These are phyloP conservation scores for Acaromyces ingoldii DNA, from an alignment of 1,284 basidiomycete species.

Conservation along the genomic window DNA sequence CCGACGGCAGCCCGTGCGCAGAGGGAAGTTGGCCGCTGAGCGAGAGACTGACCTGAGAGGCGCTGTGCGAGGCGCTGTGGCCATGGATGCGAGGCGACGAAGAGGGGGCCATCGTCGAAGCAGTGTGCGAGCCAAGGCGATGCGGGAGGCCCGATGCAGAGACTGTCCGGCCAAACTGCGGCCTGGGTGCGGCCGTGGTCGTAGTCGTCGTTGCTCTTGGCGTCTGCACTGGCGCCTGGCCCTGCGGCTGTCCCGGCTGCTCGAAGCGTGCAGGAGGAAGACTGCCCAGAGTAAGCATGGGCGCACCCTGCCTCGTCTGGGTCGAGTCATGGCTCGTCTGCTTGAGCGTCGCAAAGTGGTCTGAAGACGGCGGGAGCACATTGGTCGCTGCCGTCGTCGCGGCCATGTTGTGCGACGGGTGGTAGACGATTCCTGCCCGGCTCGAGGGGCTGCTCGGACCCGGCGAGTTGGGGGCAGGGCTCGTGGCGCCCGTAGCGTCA, in stretches of 20 bases:
- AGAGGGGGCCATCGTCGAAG: too few species aligned
- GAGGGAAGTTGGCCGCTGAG: slow-evolving; percentile 20
- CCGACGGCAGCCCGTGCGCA: slow-evolving; percentile 42
- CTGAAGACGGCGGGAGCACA: background rate
- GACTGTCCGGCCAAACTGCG: background rate
- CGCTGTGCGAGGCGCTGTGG: background rate
- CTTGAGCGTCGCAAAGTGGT: background rate
- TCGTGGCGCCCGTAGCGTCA: slow-evolving; percentile 17
- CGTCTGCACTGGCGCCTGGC: background rate
- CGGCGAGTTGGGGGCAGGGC: slow-evolving; percentile 13
- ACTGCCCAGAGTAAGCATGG: background rate
- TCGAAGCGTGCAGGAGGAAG: background rate
- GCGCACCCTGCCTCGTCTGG: background rate
- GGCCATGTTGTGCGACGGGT: background rate
- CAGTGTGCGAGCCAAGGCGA: too few species aligned
- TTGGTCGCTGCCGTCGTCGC: background rate
- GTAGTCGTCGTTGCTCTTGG: background rate
- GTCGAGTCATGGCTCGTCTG: background rate
- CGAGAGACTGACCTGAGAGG: slow-evolving; percentile 2
- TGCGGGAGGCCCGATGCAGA: background rate
- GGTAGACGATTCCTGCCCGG: background rate
- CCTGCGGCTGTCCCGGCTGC: background rate
- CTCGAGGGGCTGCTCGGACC: slow-evolving; percentile 10
- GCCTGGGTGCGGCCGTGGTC: background rate
- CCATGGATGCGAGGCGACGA: slow-evolving; percentile 2